Conservation (phyloP, 164 flowering plant genomes). For the Aristolochia californica region DNA sequence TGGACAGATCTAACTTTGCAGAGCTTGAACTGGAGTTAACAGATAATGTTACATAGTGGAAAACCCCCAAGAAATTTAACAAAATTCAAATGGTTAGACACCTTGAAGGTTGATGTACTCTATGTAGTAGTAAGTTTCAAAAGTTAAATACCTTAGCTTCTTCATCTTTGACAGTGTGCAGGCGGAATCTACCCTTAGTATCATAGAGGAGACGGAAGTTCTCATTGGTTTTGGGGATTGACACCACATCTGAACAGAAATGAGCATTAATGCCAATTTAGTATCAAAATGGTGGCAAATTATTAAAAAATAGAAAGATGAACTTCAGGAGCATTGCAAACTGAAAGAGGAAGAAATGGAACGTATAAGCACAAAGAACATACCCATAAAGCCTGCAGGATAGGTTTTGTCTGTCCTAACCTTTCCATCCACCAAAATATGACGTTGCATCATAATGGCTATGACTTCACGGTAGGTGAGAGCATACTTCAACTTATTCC, state of each 20-base stretch:
- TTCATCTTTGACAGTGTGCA: constrained; percentile 63
- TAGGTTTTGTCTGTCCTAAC: constrained; percentile 54
- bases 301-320: no score
- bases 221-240: constrained; percentile 74
- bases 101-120: no score
- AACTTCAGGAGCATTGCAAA: no score
- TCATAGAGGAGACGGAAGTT: constrained; percentile 75
- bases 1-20: constrained; percentile 68
- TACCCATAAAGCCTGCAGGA: constrained; percentile 61
- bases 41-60: not conserved
- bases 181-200: constrained; percentile 75
- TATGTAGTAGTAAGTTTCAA: not conserved
- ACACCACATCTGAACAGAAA: constrained; percentile 46
- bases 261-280: not conserved
- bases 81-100: no score
- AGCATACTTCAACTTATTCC: constrained; percentile 52
- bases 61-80: not conserved
- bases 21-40: constrained; percentile 45
- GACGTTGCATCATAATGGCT: constrained; percentile 52
- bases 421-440: constrained; percentile 46
- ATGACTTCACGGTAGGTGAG: constrained; percentile 48
- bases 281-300: not conserved
- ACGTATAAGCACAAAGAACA: no score
- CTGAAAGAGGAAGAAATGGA: no score
- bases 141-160: constrained; percentile 57